Conservation (phyloP, 345 rosid species). For the Rhodamnia rubescens region DNA sequence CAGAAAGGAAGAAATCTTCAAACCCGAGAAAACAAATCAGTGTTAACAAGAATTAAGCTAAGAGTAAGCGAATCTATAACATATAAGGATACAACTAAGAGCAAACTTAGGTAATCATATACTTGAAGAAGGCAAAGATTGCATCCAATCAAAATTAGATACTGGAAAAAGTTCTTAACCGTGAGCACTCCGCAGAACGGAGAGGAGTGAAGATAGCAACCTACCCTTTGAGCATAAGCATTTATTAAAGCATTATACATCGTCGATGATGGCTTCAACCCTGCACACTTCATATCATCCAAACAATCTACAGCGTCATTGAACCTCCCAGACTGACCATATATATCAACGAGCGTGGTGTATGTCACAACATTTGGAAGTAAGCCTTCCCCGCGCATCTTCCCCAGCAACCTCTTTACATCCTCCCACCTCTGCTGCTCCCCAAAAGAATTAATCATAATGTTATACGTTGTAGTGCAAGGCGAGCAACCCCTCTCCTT, state of each 20-base stretch:
- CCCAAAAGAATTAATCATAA: constrained; percentile 79
- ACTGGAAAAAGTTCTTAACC: not conserved
- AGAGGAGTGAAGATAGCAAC: not conserved
- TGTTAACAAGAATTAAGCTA: not conserved
- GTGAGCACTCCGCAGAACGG: not conserved
- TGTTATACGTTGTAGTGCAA: constrained; percentile 73
- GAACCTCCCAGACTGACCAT: constrained; percentile 85
- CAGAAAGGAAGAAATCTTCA: not conserved
- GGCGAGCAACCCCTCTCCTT: constrained; percentile 62
- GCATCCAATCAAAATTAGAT: not conserved
- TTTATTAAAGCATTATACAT: constrained; percentile 95
- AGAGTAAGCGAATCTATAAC: not conserved
- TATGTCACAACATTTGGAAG: constrained; percentile 68
- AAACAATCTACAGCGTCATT: constrained; percentile 77
- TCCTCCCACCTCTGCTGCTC: constrained; percentile 79
- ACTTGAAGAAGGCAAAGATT: not conserved
- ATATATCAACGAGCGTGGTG: constrained; percentile 79
- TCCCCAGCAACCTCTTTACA: constrained; percentile 51
- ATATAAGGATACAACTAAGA: not conserved
- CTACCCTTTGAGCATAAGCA: constrained; percentile 97
- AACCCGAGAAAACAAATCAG: not conserved
- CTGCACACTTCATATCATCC: constrained; percentile 76
- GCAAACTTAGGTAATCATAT: not conserved
- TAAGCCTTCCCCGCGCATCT: constrained; percentile 61
- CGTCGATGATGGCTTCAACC: constrained; percentile 69